Conservation (phyloP, 805 yeast species). For the Yarrowia phangngaensis region DNA sequence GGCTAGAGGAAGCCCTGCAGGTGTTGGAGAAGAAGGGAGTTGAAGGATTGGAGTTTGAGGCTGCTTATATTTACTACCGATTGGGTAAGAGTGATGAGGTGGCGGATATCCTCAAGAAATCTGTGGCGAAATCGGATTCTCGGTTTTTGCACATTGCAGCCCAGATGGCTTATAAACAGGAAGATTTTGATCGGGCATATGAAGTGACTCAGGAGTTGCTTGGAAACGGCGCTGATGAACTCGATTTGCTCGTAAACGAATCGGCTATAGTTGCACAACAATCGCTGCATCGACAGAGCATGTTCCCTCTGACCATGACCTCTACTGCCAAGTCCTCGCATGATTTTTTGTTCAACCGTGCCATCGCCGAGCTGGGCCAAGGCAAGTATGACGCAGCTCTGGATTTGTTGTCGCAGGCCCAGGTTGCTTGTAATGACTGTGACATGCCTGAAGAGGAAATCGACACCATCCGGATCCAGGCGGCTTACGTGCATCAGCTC, state of each 20-base stretch:
- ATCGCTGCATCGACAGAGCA: slow-evolving; percentile 30
- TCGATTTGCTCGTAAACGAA: slow-evolving; percentile 58
- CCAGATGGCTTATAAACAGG: slow-evolving; percentile 52
- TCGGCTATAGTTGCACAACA: slow-evolving; percentile 59
- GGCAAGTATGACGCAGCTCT: slow-evolving; percentile 45
- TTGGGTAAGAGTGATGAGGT: slow-evolving; percentile 45
- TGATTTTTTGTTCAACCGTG: slow-evolving; percentile 59
- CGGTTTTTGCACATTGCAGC: slow-evolving; percentile 46
- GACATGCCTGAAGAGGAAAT: slow-evolving; percentile 51
- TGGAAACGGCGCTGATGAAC: slow-evolving; percentile 38
- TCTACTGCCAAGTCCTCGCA: slow-evolving; percentile 39
- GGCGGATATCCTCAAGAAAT: slow-evolving; percentile 29
- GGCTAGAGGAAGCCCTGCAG: slow-evolving; percentile 49
- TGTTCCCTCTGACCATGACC: slow-evolving; percentile 28
- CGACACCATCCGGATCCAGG: slow-evolving; percentile 56
- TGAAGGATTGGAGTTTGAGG: slow-evolving; percentile 38
- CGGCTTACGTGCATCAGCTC: slow-evolving; percentile 51
- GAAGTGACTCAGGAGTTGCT: slow-evolving; percentile 45
- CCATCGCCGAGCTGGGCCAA: slow-evolving; percentile 48
- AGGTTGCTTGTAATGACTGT: slow-evolving; percentile 43
- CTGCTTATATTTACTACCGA: slow-evolving; percentile 59
- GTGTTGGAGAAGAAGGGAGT: slow-evolving; percentile 39
- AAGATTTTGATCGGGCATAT: slow-evolving; percentile 45
- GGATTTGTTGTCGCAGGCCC: slow-evolving; percentile 47
- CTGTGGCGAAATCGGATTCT: slow-evolving; percentile 1